Base-by-base conservation (phyloP, 306 rosid genomes). In the Prinsepia uniflora region DNA sequence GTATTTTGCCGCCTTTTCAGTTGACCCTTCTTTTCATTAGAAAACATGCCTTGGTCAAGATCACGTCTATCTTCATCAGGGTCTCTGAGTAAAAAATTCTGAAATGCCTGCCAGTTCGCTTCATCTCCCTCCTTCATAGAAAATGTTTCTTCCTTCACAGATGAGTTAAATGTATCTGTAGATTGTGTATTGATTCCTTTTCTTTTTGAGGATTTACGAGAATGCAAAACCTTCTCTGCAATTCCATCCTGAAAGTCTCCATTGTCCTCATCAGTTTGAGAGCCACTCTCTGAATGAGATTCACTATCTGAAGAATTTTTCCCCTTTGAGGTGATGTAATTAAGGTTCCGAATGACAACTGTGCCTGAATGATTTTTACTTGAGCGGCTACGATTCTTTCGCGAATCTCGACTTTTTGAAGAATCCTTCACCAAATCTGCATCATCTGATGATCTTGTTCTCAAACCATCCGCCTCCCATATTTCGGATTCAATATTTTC, bases 101-200 rank as follows among this genome's bases (percentile, higher is more conserved):
- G 92, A 74, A 95, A 95, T 60, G 97, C 99, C 78, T 87, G 86
- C 99, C 99, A 95, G 58, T 86, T 87, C 30, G 89, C 86, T 47
- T 87, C 96, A 40, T 87, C 90, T 71, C 77, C 84, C 36, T 87
- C 92, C 70, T 79, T 84, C 66, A 63, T 86, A n/a, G 65, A 73
- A 67, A 62, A 66, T 10, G 57, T 55, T 78, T 82, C 87, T 80
- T 84, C 91, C 76, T 77, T 83, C 36, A 78, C 82, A 59, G 80
- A 71, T 24, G 80, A 77, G 70, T 65, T 76, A 66, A 75, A 65
- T 81, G 72, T 81, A 83, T 83, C 86, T 68, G 10, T 44, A 74
- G 81, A 78, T 75, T 85, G 87, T 74, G 71, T 71, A 74, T 34
- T 52, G 42, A 71, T 20, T 47, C 81, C 96, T 71, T 78, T 87